Conservation (phyloP, 2,329 filamentous ascomycete species). For the Claviceps africana region DNA sequence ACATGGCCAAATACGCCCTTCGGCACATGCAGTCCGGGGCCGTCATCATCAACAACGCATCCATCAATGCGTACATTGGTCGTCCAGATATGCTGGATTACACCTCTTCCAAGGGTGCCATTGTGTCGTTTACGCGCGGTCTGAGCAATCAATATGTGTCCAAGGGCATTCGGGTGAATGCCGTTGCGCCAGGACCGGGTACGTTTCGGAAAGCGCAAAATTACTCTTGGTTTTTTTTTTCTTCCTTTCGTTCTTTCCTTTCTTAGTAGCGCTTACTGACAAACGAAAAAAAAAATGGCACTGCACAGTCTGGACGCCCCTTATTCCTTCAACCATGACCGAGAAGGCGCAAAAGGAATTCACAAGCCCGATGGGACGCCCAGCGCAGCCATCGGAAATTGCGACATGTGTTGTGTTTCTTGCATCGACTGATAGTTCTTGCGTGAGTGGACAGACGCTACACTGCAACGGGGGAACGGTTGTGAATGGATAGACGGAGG, state of each 20-base stretch:
- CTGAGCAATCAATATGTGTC: constrained; percentile 60
- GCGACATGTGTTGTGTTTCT: constrained; percentile 73
- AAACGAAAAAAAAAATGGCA: neutral
- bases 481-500: constrained; percentile 25
- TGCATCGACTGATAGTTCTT: constrained; percentile 58
- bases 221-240: neutral
- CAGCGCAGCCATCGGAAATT: constrained; percentile 68
- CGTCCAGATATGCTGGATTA: constrained; percentile 72
- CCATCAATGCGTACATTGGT: constrained; percentile 71
- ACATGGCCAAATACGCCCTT: constrained; percentile 61
- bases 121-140: constrained; percentile 65
- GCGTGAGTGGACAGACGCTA: constrained; percentile 56
- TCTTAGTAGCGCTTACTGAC: neutral
- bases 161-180: constrained; percentile 64
- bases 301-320: constrained; percentile 53
- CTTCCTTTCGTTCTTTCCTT: neutral
- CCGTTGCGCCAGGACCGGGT: constrained; percentile 58
- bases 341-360: constrained; percentile 59
- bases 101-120: constrained; percentile 65
- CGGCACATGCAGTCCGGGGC: constrained; percentile 61
- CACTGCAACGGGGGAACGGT: constrained; percentile 38
- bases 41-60: constrained; percentile 75
- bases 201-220: constrained; percentile 1
- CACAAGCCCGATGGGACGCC: constrained; percentile 59
- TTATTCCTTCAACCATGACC: constrained; percentile 61